Evolutionary conservation across 2,329 filamentous ascomycete species (phyloP), one percentile per base, ranked within the genome.

Genomic region (Talaromyces amestolkiae): DNA sequence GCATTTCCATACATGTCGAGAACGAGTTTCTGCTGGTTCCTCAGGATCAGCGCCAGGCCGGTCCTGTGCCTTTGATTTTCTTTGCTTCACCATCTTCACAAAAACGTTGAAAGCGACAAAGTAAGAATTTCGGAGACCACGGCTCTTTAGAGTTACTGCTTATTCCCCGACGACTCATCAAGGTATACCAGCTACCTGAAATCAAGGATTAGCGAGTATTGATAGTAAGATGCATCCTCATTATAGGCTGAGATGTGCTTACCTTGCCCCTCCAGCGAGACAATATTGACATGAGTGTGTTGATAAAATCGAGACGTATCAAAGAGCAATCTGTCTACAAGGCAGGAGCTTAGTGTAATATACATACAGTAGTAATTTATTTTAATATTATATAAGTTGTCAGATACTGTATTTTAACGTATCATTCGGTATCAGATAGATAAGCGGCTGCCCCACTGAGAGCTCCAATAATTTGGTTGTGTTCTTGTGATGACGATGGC

Each of bases 1-100:
- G 73, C 66, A 63, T 71, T 70, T 56, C 61, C 53, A 53, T 27
- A 24, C 15, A 33, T 39, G 59, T 7, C 31, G 19, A 27, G 59
- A 24, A 19, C 35, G 59, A 10, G 2, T 27, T 15, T 15, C 10
- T 58, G 19, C 53, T 49, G 11, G 49, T 19, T 43, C 31, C 10
- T 27, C 13, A 19, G 43, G 17, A n/a, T 19, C 31, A 51, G 41
- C 35, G 22, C 31, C 47, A 33, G 19, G 63, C 5, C 8, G 6
- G 35, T 17, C 47, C 54, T 51, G 43, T 6, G 17, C 8, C 17
- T 43, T 59, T n/a, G 35, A 10, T 35, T 27, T 43, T 22, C 54
- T 66, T 37, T 58, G 56, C 41, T 67, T 51, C n/a, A 37, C 45
- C 54, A 64, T 61, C 9, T 53, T 54, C 6, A 37, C 1, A 15